Evolutionary conservation across 345 rosid genomes (phyloP).

Genomic region (Turritis glabra): DNA sequence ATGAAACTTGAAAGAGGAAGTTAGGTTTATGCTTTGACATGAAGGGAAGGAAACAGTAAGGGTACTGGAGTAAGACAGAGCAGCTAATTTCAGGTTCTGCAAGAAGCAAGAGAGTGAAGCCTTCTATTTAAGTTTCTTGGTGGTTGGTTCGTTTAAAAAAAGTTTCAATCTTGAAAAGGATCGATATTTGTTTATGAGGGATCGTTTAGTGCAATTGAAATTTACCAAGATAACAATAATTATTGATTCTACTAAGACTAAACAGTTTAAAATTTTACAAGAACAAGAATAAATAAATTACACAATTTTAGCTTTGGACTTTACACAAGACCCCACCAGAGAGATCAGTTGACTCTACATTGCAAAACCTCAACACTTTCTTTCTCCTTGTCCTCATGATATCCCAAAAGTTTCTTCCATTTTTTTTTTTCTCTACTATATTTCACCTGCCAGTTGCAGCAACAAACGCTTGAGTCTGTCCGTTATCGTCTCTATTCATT

Average conservation of each 20-base stretch:
- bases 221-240: not conserved
- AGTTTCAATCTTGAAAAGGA: not conserved
- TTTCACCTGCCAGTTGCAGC: constrained; percentile 38
- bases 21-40: constrained; percentile 33
- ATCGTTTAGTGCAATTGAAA: not conserved
- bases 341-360: constrained; percentile 15
- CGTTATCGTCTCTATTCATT: constrained; percentile 34
- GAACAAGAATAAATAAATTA: constrained; percentile 10
- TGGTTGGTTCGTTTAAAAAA: constrained; percentile 18
- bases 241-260: not conserved
- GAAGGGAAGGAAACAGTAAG: constrained; percentile 19
- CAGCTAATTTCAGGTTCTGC: constrained; percentile 28
- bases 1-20: constrained; percentile 12
- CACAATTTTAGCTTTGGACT: constrained; percentile 9
- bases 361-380: constrained; percentile 6
- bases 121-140: constrained; percentile 29
- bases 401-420: constrained; percentile 21
- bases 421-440: not conserved
- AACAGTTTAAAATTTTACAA: not conserved
- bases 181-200: not conserved
- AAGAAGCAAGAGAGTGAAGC: constrained; percentile 24
- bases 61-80: constrained; percentile 23
- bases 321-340: constrained; percentile 29
- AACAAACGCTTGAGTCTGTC: constrained; percentile 18
- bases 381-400: not conserved